Percentiles rank a stretch among this genome's conserved stretches.
phyloP scores from a whole-genome alignment of 768 basidiomycete genomes.

The Paxillus ammoniavirescens region DNA sequence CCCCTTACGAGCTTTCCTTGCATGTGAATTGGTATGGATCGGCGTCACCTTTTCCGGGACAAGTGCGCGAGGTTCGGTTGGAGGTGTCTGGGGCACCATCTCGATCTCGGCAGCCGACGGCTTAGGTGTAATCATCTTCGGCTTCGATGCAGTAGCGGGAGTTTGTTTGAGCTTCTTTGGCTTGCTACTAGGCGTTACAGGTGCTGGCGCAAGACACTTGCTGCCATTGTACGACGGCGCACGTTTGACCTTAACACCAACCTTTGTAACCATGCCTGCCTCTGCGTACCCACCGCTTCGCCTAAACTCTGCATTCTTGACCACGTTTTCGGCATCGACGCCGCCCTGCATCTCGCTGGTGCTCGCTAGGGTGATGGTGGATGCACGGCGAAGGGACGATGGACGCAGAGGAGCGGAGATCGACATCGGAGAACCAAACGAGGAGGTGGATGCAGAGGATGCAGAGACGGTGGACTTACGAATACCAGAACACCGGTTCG shows the following conservation, averaged over 20 bases:
- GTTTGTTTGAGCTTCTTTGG: conserved; percentile 15
- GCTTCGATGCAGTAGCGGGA: background rate
- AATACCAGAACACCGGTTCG: conserved; percentile 31
- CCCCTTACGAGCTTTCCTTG: conserved; percentile 31
- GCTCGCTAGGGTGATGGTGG: conserved; percentile 31
- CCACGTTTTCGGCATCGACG: conserved; percentile 7
- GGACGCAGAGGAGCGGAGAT: conserved; percentile 36
- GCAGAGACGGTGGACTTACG: conserved; percentile 31
- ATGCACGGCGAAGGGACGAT: conserved; percentile 42
- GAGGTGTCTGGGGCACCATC: conserved; percentile 23
- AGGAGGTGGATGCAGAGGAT: conserved; percentile 29
- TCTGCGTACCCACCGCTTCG: conserved; percentile 15
- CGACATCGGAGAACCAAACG: conserved; percentile 38
- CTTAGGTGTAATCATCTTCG: conserved; percentile 2
- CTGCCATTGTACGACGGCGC: conserved; percentile 53
- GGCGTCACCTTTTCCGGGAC: conserved; percentile 20
- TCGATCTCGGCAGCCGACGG: conserved; percentile 5
- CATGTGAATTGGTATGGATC: conserved; percentile 6
- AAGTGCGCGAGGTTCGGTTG: conserved; percentile 12
- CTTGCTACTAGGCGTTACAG: conserved; percentile 11
- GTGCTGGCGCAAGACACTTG: background rate
- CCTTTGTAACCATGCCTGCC: conserved; percentile 16
- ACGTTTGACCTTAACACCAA: conserved; percentile 35
- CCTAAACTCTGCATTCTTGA: conserved; percentile 8
- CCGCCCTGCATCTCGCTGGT: conserved; percentile 13